Evolutionary conservation across 371 early-diverging fungal species (phyloP), one percentile per base, ranked within the genome.

Genomic region (Mortierella polycephala): DNA sequence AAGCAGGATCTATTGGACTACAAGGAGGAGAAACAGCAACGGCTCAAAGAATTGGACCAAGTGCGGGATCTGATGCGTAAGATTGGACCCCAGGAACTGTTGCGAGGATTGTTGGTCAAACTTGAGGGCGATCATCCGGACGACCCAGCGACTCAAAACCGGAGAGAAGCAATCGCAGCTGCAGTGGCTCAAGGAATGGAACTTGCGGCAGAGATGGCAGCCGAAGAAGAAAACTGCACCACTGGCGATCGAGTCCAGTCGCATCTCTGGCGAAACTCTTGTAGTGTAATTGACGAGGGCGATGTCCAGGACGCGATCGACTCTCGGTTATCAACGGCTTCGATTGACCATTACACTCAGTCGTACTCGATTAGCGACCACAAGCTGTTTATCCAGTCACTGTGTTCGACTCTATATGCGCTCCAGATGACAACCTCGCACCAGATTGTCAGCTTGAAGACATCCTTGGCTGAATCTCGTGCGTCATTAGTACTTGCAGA

Each of bases 371-470:
- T 63, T 60, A 81, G 60, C 64, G 74, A 67, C 57, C 79, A 66
- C 67, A 79, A 80, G 41, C 49, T 83, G 46, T 68, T 81, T 49
- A 67, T 81, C 11, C 81, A 83, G 39, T 86, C 86, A 13, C 74
- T 89, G 5, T 87, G 88, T 72, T 86, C 89, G 11, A 89, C 87
- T 39, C 69, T 89, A 0, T 87, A 88, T 51, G 85, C 86, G 7
- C 85, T 89, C 58, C 87, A 89, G 74, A 86, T 89, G 74, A 39
- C 72, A 64, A 49, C 85, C 75, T 14, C 84, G 44, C 74, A 84
- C 69, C 74, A 82, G 71, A 58, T 85, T 71, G 54, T 79, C 63
- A 60, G 82, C 81, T 50, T 85, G 77, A 53, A 84, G 85, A 13
- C 85, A 62, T 69, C 66, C 39, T 30, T 64, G 76, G 65, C 64